These are phyloP conservation scores for Daphne laureola DNA, from an alignment of 441 rosid species.

Conservation along the genomic window DNA sequence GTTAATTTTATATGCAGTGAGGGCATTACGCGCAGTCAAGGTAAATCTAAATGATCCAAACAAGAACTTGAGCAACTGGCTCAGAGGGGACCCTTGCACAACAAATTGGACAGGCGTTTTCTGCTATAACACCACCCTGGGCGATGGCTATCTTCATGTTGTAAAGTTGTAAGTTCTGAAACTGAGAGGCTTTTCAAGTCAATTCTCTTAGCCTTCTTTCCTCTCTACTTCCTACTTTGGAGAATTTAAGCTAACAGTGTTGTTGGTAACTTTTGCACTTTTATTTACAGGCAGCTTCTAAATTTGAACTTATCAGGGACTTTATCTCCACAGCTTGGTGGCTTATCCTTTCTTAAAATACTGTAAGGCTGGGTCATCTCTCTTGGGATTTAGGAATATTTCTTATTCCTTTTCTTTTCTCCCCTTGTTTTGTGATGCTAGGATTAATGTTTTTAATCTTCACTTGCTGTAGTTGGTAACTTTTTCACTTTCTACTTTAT, in stretches of 20 bases:
- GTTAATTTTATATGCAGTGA: conserved; percentile 39
- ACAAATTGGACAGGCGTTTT: conserved; percentile 89
- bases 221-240: background rate
- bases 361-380: conserved; percentile 35
- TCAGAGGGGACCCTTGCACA: conserved; percentile 72
- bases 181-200: background rate
- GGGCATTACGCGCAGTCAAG: conserved; percentile 50
- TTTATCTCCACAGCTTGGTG: conserved; percentile 76
- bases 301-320: conserved; percentile 69
- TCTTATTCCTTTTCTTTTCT: too few species aligned
- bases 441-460: too few species aligned
- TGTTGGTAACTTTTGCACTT: too few species aligned
- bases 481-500: conserved; percentile 15
- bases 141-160: conserved; percentile 79
- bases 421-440: too few species aligned
- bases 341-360: conserved; percentile 48
- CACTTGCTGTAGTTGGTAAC: background rate
- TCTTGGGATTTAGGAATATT: too few species aligned
- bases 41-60: conserved; percentile 47
- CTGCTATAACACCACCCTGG: conserved; percentile 44
- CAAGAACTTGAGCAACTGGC: conserved; percentile 66
- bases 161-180: conserved; percentile 50
- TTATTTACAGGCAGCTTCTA: conserved; percentile 59
- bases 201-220: background rate
- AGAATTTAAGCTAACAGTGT: background rate